phyloP scores from a whole-genome alignment of 2,329 filamentous ascomycete genomes.

The Bretziella fagacearum region DNA sequence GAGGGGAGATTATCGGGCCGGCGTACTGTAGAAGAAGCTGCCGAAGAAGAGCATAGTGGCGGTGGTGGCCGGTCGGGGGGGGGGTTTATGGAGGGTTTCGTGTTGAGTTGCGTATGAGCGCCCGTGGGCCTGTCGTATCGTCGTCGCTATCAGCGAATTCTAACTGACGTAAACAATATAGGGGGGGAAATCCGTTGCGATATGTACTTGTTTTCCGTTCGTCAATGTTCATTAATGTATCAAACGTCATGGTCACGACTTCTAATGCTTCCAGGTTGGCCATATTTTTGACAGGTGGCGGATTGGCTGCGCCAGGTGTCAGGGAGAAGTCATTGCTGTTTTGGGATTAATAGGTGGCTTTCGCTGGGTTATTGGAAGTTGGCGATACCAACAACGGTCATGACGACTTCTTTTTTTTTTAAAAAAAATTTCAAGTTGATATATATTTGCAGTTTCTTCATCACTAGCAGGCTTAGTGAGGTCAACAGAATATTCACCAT shows the following conservation, averaged over 20 bases:
- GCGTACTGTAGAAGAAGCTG: conserved; percentile 49
- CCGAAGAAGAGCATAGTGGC: conserved; percentile 48
- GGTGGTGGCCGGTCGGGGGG: neutral
- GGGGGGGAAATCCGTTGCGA: too few species aligned
- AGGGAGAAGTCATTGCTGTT: neutral
- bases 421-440: neutral
- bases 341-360: neutral
- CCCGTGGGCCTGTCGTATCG: neutral
- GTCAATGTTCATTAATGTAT: too few species aligned
- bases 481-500: too few species aligned
- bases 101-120: neutral
- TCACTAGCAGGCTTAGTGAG: neutral
- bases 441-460: neutral
- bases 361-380: neutral
- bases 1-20: neutral
- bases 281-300: neutral
- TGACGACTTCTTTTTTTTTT: too few species aligned
- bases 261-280: too few species aligned
- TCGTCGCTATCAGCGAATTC: neutral
- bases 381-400: too few species aligned
- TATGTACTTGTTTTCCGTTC: too few species aligned
- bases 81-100: neutral
- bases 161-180: too few species aligned
- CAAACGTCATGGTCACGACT: too few species aligned
- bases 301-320: neutral